These are phyloP conservation scores for Cochlearia excelsa DNA, from an alignment of 345 rosid species.

Conservation along the genomic window DNA sequence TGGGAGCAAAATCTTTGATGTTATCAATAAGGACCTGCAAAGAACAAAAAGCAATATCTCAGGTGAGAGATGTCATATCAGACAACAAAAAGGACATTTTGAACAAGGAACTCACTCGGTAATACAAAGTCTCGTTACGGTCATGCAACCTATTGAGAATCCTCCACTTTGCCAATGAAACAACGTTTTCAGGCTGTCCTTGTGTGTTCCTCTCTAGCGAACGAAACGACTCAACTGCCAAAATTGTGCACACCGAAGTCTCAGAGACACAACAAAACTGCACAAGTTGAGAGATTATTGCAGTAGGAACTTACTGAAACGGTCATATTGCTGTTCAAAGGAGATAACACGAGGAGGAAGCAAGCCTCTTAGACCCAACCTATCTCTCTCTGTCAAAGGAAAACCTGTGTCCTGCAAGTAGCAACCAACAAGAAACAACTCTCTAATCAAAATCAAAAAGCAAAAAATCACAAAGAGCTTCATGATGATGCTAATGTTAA, in stretches of 20 bases:
- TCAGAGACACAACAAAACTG: constrained; percentile 10
- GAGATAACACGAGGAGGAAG: constrained; percentile 97
- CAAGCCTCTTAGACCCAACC: constrained; percentile 89
- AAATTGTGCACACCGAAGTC: constrained; percentile 18
- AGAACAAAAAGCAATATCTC: constrained; percentile 5
- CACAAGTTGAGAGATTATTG: background rate
- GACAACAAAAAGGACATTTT: background rate
- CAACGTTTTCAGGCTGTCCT: constrained; percentile 58
- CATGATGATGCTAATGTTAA: no score
- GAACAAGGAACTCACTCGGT: constrained; percentile 52
- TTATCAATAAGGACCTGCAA: constrained; percentile 91
- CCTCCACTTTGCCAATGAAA: constrained; percentile 94
- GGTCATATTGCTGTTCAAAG: constrained; percentile 83
- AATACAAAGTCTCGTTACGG: constrained; percentile 93
- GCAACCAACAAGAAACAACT: background rate
- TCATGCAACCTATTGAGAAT: constrained; percentile 93
- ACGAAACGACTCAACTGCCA: constrained; percentile 82
- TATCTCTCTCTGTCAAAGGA: constrained; percentile 91
- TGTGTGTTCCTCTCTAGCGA: constrained; percentile 80
- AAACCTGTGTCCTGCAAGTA: constrained; percentile 84
- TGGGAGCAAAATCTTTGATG: constrained; percentile 87
- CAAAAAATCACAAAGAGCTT: background rate
- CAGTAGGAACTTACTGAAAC: constrained; percentile 70
- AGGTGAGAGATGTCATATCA: background rate
- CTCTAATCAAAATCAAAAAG: background rate